Percentiles rank a stretch among this genome's conserved stretches.
Conservation (phyloP, 73 alveolate genomes). For the Tetrahymena thermophila region DNA sequence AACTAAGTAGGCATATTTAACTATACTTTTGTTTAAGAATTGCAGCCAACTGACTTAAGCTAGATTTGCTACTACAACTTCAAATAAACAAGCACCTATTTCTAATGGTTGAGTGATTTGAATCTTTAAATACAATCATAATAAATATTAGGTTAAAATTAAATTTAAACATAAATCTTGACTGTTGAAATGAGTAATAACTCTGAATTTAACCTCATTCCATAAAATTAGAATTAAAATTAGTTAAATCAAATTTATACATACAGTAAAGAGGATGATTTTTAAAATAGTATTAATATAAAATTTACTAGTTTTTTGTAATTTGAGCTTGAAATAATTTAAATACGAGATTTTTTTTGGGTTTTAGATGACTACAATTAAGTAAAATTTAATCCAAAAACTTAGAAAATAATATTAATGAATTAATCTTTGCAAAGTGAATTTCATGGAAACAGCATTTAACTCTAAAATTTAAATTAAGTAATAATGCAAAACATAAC, state of each 20-base stretch:
- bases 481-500: neutral
- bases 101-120: neutral
- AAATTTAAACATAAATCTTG: neutral
- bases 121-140: neutral
- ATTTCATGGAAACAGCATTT: neutral
- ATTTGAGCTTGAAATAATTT: neutral
- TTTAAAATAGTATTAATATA: neutral
- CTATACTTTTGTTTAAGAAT: neutral
- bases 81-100: neutral
- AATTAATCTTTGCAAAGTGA: neutral
- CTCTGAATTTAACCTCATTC: neutral
- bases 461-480: neutral
- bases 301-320: neutral
- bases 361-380: neutral
- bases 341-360: neutral
- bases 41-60: neutral
- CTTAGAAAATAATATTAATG: neutral
- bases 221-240: neutral
- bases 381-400: neutral
- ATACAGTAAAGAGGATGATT: neutral
- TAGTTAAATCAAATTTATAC: neutral
- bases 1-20: neutral
- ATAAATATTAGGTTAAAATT: neutral
- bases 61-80: neutral
- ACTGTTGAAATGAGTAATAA: neutral